Evolutionary conservation across 2,329 filamentous ascomycete genomes (phyloP), one percentile per base, ranked within the genome.

Genomic region (Fusarium sarcochroum): DNA sequence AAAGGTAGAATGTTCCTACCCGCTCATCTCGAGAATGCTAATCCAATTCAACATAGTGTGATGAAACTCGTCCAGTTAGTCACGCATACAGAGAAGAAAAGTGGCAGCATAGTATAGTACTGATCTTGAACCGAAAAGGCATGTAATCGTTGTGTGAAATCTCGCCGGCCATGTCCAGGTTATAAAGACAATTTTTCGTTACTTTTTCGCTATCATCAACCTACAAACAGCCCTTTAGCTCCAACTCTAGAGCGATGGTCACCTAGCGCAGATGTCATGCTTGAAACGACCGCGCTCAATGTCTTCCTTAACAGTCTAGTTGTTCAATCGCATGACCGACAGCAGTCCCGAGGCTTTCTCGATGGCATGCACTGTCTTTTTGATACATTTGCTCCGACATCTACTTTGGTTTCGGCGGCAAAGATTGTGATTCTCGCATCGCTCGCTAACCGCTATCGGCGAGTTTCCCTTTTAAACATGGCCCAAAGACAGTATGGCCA

Each of bases 11-110:
- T 34, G 11, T 14, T 25, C 9, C 27, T 3, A 1, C 11, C 17
- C 25, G 18, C 14, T 7, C n/a, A 20, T 13, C 7, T 32, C 14
- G n/a, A 8, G 18, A 37, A 58, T 34, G 56, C 21, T 50, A 35
- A 61, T 11, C 13, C 27, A 30, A 6, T 23, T 3, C 2, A 3
- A 1, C n/a, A 18, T 11, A 61, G 58, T 61, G 58, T 21, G 58
- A 61, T 25, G 56, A 61, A 17, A 61, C 38, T 53, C 58, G 58
- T n/a, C 58, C 58, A 54, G 58, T 61, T 32, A 61, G 58, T 54
- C 38, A 32, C 27, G 9, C 15, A 44, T 1, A 30, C 23, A 13
- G 27, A 5, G 27, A 30, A 11, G 10, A 11, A 13, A 13, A 8
- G 40, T 60, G 38, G 38, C 9, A 11, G 11, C 8, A 25, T 2